Conservation (phyloP, 371 early-diverging fungal species). For the Actinomortierella ambigua region DNA sequence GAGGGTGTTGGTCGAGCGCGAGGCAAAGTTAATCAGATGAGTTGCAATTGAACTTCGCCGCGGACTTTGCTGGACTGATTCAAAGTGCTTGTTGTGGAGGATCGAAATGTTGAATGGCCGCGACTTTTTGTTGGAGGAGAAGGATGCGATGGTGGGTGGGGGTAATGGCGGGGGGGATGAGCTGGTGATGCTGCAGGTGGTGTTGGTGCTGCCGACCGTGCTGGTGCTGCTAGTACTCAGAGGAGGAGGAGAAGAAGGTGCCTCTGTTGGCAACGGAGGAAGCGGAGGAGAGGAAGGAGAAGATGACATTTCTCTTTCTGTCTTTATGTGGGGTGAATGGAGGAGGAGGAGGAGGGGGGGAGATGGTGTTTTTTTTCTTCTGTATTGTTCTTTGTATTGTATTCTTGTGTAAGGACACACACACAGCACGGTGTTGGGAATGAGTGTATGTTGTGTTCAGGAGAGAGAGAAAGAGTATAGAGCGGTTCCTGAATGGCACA, state of each 20-base stretch:
- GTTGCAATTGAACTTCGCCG: conserved; percentile 40
- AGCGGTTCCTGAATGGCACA: background rate
- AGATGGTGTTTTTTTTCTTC: too few relatives aligned
- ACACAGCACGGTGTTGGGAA: background rate
- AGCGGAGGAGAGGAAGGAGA: too few relatives aligned
- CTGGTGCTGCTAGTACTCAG: too few relatives aligned
- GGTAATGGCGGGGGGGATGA: conserved; percentile 6
- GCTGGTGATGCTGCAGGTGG: background rate
- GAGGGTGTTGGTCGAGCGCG: conserved; percentile 35
- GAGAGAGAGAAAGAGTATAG: too few relatives aligned
- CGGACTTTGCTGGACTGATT: background rate
- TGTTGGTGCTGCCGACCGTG: too few relatives aligned
- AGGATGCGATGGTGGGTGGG: conserved; percentile 17
- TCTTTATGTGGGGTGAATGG: conserved; percentile 35
- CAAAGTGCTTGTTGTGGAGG: conserved; percentile 11
- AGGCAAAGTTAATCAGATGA: conserved; percentile 34
- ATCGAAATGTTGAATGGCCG: conserved; percentile 9
- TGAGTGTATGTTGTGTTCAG: too few relatives aligned
- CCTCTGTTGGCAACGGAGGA: too few relatives aligned
- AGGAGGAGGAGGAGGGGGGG: conserved; percentile 19
- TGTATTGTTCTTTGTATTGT: conserved; percentile 6
- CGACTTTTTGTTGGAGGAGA: background rate
- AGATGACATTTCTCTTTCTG: background rate
- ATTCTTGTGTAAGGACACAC: background rate
- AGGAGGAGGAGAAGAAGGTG: too few relatives aligned